Base-by-base conservation (phyloP, 306 rosid genomes). In the Acmispon strigosus region DNA sequence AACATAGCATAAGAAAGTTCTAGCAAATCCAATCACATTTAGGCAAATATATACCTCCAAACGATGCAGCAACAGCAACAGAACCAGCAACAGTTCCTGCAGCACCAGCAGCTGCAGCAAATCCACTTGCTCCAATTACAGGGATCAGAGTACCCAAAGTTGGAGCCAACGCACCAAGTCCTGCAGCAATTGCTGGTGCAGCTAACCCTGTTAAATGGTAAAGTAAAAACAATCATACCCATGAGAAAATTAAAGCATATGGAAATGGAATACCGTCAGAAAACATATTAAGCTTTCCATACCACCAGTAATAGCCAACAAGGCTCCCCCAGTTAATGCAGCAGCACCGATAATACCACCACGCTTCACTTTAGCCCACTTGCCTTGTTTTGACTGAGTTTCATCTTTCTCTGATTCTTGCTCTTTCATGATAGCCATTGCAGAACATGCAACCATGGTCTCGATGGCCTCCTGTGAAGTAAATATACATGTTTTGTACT, bases 261-360 rank as follows among this genome's bases (percentile, higher is more conserved):
- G 52, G 39, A 49, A 59, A 32, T 64, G 43, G 18, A 51, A 67
- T 72, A 70, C 43, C 18, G 47, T 62, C 47, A 55, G 10, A 39
- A 78, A 64, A 65, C 24, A 60, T n/a, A 15, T 68, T 50, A 41
- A 49, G 53, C 80, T 44, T 73, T 67, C 48, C 86, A 68, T 82
- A 93, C 98, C 98, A 73, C 98, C 98, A 58, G 98, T 93, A 76
- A 93, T 51, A 60, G 98, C 96, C 89, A 93, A 67, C 86, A 93
- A 78, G 11, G 92, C 47, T 79, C 97, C 98, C 70, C 98, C 97
- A 70, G 98, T 88, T 81, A 93, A 8, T 14, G 98, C 97, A 72
- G 98, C 98, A 58, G 98, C 97, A 39, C 96, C 98, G 75, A 93
- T 89, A 45, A 93, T 93, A 59, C 98, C 96, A 76, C 98, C 94